phyloP scores from a whole-genome alignment of 805 yeast genomes.

The Kregervanrija fluxuum region DNA sequence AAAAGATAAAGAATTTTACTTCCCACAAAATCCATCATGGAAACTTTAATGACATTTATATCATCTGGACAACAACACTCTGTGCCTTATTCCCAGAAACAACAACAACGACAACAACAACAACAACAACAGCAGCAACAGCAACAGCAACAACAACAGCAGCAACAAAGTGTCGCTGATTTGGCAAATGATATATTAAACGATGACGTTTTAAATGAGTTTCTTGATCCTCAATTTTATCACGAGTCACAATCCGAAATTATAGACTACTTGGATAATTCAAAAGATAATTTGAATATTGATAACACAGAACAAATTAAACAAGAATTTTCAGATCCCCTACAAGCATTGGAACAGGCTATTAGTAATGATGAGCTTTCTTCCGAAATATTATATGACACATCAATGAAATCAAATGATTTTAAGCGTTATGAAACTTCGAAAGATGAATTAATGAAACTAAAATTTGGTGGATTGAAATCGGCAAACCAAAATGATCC shows the following conservation, averaged over 20 bases:
- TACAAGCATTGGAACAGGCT: neutral
- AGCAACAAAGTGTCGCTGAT: neutral
- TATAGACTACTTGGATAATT: too few species aligned
- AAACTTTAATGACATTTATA: too few species aligned
- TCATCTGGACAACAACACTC: too few species aligned
- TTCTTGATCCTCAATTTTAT: slow-evolving; percentile 2
- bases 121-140: neutral
- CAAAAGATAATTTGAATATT: too few species aligned
- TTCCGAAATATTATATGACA: neutral
- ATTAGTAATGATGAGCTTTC: neutral
- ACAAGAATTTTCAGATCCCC: neutral
- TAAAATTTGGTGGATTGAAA: slow-evolving; percentile 41
- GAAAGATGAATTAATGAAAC: slow-evolving; percentile 41
- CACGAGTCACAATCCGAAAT: too few species aligned
- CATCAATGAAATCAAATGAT: slow-evolving; percentile 15
- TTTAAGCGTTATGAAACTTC: slow-evolving; percentile 33
- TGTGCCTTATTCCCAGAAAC: neutral
- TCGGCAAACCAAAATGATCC: slow-evolving; percentile 18
- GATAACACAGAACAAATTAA: slow-evolving; percentile 1
- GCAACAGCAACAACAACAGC: neutral
- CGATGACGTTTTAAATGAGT: slow-evolving; percentile 4
- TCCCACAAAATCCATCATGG: too few species aligned
- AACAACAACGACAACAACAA: slow-evolving; percentile 1
- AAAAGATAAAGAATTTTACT: too few species aligned
- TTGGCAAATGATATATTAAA: neutral